These are phyloP conservation scores for Xylaria sp. DNA, from an alignment of 495 filamentous ascomycete species.

Conservation along the genomic window DNA sequence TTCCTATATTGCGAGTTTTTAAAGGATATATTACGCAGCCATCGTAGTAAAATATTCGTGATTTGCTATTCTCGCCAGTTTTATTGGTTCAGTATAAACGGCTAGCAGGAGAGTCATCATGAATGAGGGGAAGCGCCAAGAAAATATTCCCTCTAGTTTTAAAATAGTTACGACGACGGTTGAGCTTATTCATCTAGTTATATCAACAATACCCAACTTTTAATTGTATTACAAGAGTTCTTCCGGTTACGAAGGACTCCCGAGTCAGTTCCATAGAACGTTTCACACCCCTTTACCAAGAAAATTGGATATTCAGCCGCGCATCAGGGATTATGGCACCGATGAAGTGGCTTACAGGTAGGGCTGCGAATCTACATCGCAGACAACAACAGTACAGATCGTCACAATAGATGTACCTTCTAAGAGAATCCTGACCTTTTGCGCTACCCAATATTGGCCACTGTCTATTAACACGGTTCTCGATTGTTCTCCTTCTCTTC, in stretches of 20 bases:
- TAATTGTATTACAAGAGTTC: not conserved
- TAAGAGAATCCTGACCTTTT: not conserved
- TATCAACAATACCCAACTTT: not conserved
- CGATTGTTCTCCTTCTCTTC: not conserved
- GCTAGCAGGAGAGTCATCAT: not conserved
- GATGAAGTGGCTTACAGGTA: not conserved
- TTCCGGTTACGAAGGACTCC: not conserved
- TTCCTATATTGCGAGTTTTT: not conserved
- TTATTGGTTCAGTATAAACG: not conserved
- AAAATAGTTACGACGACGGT: too few species aligned
- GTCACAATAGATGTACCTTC: not conserved
- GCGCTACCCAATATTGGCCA: not conserved
- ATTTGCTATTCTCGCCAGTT: not conserved
- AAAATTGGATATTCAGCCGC: not conserved
- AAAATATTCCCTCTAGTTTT: too few species aligned
- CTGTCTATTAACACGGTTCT: not conserved
- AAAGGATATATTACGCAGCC: not conserved
- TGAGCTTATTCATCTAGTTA: not conserved
- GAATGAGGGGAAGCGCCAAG: not conserved
- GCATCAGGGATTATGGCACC: not conserved
- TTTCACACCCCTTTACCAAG: not conserved
- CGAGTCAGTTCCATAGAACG: not conserved
- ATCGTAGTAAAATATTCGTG: not conserved
- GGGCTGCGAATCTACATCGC: not conserved
- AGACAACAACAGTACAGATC: not conserved